phyloP scores from a whole-genome alignment of 495 filamentous ascomycete species.

The Hyaloscypha finlandica region DNA sequence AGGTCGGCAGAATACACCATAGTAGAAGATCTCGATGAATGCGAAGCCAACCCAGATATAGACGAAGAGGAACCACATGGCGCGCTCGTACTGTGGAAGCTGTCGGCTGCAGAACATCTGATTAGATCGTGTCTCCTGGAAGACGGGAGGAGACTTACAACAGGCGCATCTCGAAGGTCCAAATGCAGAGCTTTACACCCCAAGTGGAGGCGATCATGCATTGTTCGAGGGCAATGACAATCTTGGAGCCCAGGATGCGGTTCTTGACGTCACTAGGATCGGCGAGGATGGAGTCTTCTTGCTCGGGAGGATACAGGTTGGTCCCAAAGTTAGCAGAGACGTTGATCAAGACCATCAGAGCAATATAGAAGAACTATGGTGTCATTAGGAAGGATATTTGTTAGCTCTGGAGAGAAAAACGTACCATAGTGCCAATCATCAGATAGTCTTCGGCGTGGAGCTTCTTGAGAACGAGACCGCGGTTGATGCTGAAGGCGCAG shows the following conservation, averaged over 20 bases:
- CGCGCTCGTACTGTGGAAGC: slow-evolving; percentile 42
- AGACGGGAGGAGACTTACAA: slow-evolving; percentile 37
- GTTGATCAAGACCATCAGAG: slow-evolving; percentile 55
- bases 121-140: background rate
- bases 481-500: slow-evolving; percentile 15
- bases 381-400: slow-evolving; percentile 11
- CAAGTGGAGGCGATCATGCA: slow-evolving; percentile 44
- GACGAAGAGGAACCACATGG: slow-evolving; percentile 51
- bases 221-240: slow-evolving; percentile 48
- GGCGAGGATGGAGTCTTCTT: slow-evolving; percentile 42
- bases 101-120: slow-evolving; percentile 14
- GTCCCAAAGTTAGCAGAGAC: slow-evolving; percentile 53
- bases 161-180: slow-evolving; percentile 52
- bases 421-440: slow-evolving; percentile 55
- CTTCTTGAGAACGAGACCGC: slow-evolving; percentile 34
- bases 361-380: slow-evolving; percentile 51
- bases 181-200: slow-evolving; percentile 54
- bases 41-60: slow-evolving; percentile 59
- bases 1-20: slow-evolving; percentile 61
- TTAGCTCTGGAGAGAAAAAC: slow-evolving; percentile 15
- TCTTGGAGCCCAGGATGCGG: slow-evolving; percentile 56
- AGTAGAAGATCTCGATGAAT: slow-evolving; percentile 61
- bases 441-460: slow-evolving; percentile 58
- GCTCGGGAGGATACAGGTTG: slow-evolving; percentile 58
- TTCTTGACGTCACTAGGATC: slow-evolving; percentile 45